Evolutionary conservation across 805 yeast species (phyloP).

Genomic region (Saturnispora bothae): DNA sequence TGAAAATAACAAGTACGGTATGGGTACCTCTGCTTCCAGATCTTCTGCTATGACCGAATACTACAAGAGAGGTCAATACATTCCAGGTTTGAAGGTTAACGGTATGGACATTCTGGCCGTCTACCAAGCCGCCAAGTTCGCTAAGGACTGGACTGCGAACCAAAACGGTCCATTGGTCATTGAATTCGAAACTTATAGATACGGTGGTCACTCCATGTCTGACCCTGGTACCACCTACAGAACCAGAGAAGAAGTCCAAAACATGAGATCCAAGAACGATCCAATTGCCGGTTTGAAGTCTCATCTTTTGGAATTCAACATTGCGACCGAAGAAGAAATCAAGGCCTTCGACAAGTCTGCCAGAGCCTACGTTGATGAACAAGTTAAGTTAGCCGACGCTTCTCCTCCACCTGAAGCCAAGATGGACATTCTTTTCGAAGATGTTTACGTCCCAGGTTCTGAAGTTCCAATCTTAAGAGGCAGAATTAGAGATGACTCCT

Average conservation of each 20-base stretch:
- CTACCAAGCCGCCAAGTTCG: constrained; percentile 92
- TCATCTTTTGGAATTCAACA: constrained; percentile 66
- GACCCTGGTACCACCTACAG: constrained; percentile 99
- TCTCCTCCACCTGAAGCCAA: constrained; percentile 93
- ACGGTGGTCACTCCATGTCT: constrained; percentile 99
- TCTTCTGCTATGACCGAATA: constrained; percentile 94
- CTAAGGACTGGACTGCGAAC: constrained; percentile 87
- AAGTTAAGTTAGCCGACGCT: constrained; percentile 86
- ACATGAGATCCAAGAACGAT: constrained; percentile 97
- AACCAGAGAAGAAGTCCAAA: constrained; percentile 99
- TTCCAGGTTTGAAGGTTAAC: constrained; percentile 95
- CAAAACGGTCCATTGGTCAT: constrained; percentile 95
- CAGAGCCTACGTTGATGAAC: constrained; percentile 90
- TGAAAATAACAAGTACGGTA: constrained; percentile 99
- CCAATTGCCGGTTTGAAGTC: constrained; percentile 95
- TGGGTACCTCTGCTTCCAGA: constrained; percentile 98
- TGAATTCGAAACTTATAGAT: constrained; percentile 97
- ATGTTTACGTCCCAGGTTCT: constrained; percentile 89
- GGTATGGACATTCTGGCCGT: constrained; percentile 97
- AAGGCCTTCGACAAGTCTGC: constrained; percentile 93
- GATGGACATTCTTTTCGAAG: constrained; percentile 90
- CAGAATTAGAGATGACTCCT: constrained; percentile 90
- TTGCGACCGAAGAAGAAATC: constrained; percentile 91
- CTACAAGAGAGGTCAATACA: constrained; percentile 98
- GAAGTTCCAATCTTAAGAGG: constrained; percentile 93